Evolutionary conservation across 2,329 filamentous ascomycete species (phyloP).

Genomic region (Penicillium sp.): DNA sequence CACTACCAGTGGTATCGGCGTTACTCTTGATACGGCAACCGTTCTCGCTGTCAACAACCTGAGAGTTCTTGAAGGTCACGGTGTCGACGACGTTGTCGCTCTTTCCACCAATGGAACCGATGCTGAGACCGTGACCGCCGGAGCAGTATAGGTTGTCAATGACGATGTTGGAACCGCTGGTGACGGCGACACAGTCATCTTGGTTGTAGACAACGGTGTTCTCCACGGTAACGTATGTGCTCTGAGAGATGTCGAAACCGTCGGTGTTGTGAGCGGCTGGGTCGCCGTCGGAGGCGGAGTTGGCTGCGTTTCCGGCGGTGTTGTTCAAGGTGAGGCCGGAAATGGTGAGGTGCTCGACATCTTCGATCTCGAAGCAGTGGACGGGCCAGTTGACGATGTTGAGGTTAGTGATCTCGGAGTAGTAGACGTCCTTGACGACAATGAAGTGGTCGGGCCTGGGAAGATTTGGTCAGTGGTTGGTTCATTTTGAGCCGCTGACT

Average conservation of each 20-base stretch:
- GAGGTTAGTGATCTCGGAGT: conserved; percentile 39
- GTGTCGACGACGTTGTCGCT: conserved; percentile 44
- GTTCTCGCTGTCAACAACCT: conserved; percentile 46
- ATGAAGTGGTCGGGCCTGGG: conserved; percentile 34
- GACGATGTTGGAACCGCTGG: conserved; percentile 29
- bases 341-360: conserved; percentile 34
- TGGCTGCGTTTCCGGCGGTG: conserved; percentile 38
- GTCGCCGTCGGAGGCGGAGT: conserved; percentile 33
- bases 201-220: conserved; percentile 47
- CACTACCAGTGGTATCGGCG: conserved; percentile 38
- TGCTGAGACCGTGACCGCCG: conserved; percentile 35
- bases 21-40: conserved; percentile 45
- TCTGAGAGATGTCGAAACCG: conserved; percentile 51
- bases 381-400: conserved; percentile 45
- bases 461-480: not conserved
- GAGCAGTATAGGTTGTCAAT: conserved; percentile 37
- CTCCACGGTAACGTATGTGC: conserved; percentile 45
- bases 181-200: conserved; percentile 42
- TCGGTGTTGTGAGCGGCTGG: conserved; percentile 51
- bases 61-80: conserved; percentile 53
- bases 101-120: conserved; percentile 51
- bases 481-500: not conserved
- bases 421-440: conserved; percentile 36
- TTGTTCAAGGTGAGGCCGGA: conserved; percentile 43
- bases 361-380: conserved; percentile 41